Evolutionary conservation across 768 basidiomycete genomes (phyloP), one percentile per base, ranked within the genome.

Genomic region (Pisolithus marmoratus): DNA sequence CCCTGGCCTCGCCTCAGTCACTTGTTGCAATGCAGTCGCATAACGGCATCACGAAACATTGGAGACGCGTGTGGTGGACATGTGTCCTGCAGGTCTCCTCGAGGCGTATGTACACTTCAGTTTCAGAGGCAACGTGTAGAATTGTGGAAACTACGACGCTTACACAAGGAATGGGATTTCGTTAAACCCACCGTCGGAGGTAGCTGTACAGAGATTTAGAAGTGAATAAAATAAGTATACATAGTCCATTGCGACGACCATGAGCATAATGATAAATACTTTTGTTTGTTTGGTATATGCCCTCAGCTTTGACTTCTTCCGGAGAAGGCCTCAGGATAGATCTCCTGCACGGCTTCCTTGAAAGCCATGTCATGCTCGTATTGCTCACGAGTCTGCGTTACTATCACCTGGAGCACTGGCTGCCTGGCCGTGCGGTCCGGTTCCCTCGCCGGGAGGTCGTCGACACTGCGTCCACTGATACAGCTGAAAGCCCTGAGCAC

Each of bases 321-420:
- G 54, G 58, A 57, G 49, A 48, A 36, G 9, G 65, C 59, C 46
- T 63, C 67, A 11, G 66, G 66, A 22, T 54, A 66, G 12, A 65
- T 57, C 36, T 62, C 50, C 46, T 65, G 61, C 4, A 63, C 58
- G 38, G 48, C 56, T 22, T 67, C 61, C 38, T 67, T 69, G 46
- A 69, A 69, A 23, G 63, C 66, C 36, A 58, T 56, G 50, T 70
- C 66, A 26, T 68, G 63, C 2, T 70, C 64, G 50, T 68, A 66
- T 19, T 68, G 64, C 19, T 64, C 62, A 37, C 64, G 64, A 23
- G 63, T 68, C 49, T 68, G 67, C 8, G 62, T 68, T 34, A 68
- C 68, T 53, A 68, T 68, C 7, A 68, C 68, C 54, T 68, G 66
- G 36, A 68, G 44, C 6, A 65, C 58, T 37, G 60, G 67, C 55